Evolutionary conservation across 345 rosid species (phyloP).

Genomic region (Heritiera littoralis): DNA sequence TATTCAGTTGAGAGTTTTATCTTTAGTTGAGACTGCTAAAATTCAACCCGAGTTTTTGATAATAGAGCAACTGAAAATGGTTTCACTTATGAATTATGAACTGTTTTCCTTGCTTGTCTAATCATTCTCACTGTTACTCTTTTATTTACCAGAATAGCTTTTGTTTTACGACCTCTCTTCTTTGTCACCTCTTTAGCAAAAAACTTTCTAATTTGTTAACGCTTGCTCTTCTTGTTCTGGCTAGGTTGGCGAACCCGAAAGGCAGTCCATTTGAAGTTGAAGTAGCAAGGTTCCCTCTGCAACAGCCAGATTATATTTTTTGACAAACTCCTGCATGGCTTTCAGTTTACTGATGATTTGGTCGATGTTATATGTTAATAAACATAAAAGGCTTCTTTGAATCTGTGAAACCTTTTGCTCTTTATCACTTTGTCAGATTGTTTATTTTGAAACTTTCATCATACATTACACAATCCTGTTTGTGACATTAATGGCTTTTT

Average conservation of each 20-base stretch:
- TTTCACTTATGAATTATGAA: background rate
- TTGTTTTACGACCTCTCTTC: background rate
- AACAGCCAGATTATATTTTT: slow-evolving; percentile 68
- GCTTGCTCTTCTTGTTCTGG: background rate
- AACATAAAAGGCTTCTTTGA: background rate
- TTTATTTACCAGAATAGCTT: background rate
- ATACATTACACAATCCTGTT: background rate
- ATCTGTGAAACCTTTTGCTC: background rate
- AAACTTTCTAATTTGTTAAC: background rate
- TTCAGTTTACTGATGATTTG: background rate
- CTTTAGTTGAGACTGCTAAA: background rate
- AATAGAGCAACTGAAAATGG: background rate
- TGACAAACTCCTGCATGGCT: slow-evolving; percentile 26
- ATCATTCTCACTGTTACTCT: background rate
- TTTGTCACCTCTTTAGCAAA: too few species aligned
- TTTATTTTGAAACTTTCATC: background rate
- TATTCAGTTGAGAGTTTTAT: background rate
- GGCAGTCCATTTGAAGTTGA: slow-evolving; percentile 63
- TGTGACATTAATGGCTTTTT: background rate
- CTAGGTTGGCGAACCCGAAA: slow-evolving; percentile 55
- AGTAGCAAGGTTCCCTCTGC: slow-evolving; percentile 59
- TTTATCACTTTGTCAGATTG: background rate
- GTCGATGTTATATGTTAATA: background rate
- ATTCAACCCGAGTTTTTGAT: background rate
- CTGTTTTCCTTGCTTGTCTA: background rate